Conservation (phyloP, 257 asterid species). For the Mentha longifolia region DNA sequence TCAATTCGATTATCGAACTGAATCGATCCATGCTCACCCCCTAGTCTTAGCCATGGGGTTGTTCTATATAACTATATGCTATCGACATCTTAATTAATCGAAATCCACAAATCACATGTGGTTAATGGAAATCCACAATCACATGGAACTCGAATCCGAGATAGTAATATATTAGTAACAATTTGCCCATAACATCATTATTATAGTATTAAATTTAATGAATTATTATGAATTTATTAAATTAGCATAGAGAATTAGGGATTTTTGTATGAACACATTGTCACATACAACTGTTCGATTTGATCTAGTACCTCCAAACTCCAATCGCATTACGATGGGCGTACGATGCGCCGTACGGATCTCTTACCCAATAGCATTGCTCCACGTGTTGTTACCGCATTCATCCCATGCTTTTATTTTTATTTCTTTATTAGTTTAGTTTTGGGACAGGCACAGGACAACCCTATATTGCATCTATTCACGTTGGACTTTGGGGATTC, state of each 20-base stretch:
- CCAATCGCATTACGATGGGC: not conserved
- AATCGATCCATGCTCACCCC: too few relatives aligned
- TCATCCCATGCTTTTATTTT: conserved; percentile 15
- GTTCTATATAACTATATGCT: too few relatives aligned
- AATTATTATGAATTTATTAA: too few relatives aligned
- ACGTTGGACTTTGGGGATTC: conserved; percentile 18
- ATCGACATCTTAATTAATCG: too few relatives aligned
- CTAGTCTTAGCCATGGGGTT: too few relatives aligned
- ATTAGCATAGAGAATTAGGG: too few relatives aligned
- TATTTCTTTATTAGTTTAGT: not conserved
- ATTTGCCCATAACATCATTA: not conserved
- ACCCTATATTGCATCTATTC: conserved; percentile 29
- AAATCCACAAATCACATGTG: not conserved
- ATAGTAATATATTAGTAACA: not conserved
- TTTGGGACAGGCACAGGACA: conserved; percentile 26
- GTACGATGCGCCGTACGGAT: conserved; percentile 45
- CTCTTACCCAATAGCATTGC: not conserved
- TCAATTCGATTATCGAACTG: too few relatives aligned
- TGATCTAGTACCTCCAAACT: conserved; percentile 20
- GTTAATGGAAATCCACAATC: conserved; percentile 22
- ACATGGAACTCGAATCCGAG: conserved; percentile 7
- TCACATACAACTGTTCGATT: conserved; percentile 37
- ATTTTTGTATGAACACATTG: conserved; percentile 32
- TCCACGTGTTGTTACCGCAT: conserved; percentile 38
- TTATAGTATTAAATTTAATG: not conserved